Conservation (phyloP, 1,139 yeast genomes). For the Scheffersomyces segobiensis region DNA sequence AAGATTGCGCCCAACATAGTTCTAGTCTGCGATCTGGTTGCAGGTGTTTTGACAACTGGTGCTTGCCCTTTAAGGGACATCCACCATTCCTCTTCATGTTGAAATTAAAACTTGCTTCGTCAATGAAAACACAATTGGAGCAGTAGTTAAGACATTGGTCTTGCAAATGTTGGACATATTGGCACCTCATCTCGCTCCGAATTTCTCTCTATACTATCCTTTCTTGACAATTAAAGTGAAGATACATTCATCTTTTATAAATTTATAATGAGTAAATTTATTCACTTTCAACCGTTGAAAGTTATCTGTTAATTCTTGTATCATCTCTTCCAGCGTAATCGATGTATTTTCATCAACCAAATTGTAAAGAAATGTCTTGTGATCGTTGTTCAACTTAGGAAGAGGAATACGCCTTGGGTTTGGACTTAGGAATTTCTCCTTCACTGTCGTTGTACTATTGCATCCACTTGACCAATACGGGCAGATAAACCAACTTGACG, state of each 20-base stretch:
- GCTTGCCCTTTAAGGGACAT: slow-evolving; percentile 1
- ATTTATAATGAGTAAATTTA: background rate
- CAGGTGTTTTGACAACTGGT: slow-evolving; percentile 3
- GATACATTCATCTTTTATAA: slow-evolving; percentile 1
- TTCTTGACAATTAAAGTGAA: slow-evolving; percentile 2
- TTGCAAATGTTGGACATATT: background rate
- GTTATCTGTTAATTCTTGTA: background rate
- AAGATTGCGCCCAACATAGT: background rate
- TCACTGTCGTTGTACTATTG: background rate
- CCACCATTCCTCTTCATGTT: slow-evolving; percentile 3
- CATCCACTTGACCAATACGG: background rate
- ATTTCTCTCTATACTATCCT: slow-evolving; percentile 1
- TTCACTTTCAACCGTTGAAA: slow-evolving; percentile 1
- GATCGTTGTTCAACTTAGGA: background rate
- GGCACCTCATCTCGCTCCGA: background rate
- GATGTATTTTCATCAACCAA: background rate
- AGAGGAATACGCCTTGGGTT: background rate
- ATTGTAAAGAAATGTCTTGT: background rate
- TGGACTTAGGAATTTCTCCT: background rate
- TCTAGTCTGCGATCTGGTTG: slow-evolving; percentile 2
- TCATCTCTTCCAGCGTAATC: background rate
- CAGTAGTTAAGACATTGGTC: background rate
- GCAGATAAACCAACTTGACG: background rate
- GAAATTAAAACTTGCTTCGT: slow-evolving; percentile 3
- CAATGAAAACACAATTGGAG: slow-evolving; percentile 4